Evolutionary conservation across 352 stramenopile species (phyloP).

Genomic region (Phytophthora rubi): DNA sequence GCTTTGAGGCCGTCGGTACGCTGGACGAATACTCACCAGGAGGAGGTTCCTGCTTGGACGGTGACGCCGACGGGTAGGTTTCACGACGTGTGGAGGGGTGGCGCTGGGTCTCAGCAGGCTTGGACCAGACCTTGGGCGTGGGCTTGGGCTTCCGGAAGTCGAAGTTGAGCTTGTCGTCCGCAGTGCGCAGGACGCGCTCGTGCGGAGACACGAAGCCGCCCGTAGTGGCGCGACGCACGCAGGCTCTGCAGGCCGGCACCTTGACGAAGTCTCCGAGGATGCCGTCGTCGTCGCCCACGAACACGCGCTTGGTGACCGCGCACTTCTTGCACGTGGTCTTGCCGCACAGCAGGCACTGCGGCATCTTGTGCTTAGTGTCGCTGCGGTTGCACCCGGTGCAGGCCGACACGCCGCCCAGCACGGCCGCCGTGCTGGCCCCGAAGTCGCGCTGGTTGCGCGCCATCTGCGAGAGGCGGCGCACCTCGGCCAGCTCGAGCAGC

Average conservation of each 20-base stretch:
- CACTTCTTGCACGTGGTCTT: conserved; percentile 58
- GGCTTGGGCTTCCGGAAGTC: conserved; percentile 29
- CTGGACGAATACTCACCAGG: conserved; percentile 14
- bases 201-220: conserved; percentile 31
- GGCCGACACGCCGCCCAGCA: conserved; percentile 22
- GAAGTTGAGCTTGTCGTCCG: conserved; percentile 20
- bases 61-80: conserved; percentile 14
- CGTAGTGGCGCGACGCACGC: conserved; percentile 48
- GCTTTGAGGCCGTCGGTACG: conserved; percentile 15
- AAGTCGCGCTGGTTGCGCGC: conserved; percentile 43
- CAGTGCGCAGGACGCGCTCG: conserved; percentile 25
- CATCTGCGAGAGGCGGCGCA: conserved; percentile 64
- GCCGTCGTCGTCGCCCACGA: conserved; percentile 45
- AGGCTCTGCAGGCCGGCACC: conserved; percentile 46
- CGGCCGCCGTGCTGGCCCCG: conserved; percentile 13
- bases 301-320: conserved; percentile 50
- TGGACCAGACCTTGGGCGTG: conserved; percentile 9
- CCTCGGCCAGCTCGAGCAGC: conserved; percentile 57
- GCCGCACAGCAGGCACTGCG: conserved; percentile 56
- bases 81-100: conserved; percentile 7
- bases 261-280: conserved; percentile 57
- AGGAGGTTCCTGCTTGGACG: neutral
- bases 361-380: conserved; percentile 42
- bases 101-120: conserved; percentile 1
- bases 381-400: conserved; percentile 50